These are phyloP conservation scores for Blakeslea trispora DNA, from an alignment of 371 early-diverging fungal genomes.

Conservation along the genomic window DNA sequence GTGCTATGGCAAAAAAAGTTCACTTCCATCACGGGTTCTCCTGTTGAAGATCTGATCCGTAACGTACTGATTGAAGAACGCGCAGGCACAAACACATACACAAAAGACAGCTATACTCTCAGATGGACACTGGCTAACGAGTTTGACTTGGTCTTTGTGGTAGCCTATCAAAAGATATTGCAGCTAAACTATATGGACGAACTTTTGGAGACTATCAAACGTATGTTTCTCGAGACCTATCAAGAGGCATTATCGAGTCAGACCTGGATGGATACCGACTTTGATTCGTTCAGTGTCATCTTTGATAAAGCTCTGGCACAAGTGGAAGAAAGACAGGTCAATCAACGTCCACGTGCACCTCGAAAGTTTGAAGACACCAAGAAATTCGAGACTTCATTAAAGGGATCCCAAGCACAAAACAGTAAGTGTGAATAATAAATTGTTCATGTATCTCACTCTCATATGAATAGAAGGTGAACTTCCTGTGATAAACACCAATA, in stretches of 20 bases:
- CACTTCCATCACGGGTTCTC: conserved; percentile 55
- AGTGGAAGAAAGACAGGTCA: conserved; percentile 50
- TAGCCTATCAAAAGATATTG: conserved; percentile 89
- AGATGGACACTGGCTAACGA: conserved; percentile 89
- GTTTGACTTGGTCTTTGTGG: conserved; percentile 87
- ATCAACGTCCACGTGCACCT: conserved; percentile 56
- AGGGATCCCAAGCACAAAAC: conserved; percentile 67
- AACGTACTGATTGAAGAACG: conserved; percentile 83
- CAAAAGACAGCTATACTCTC: conserved; percentile 68
- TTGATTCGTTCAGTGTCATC: conserved; percentile 38
- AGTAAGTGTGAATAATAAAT: conserved; percentile 27
- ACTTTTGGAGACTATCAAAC: conserved; percentile 69
- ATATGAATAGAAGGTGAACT: conserved; percentile 20
- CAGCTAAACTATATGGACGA: conserved; percentile 87
- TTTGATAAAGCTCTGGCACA: conserved; percentile 42
- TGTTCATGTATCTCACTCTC: too few species aligned
- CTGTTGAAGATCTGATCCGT: conserved; percentile 74
- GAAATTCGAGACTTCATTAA: conserved; percentile 74
- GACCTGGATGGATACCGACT: conserved; percentile 28
- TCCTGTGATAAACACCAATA: conserved; percentile 13
- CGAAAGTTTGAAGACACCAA: conserved; percentile 85
- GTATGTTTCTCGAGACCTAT: conserved; percentile 43
- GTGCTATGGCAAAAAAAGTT: conserved; percentile 80
- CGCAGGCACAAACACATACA: conserved; percentile 58
- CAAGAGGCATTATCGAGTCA: conserved; percentile 12